These are phyloP conservation scores for Rhodotorula kratochvilovae DNA, from an alignment of 768 basidiomycete species.

Conservation along the genomic window DNA sequence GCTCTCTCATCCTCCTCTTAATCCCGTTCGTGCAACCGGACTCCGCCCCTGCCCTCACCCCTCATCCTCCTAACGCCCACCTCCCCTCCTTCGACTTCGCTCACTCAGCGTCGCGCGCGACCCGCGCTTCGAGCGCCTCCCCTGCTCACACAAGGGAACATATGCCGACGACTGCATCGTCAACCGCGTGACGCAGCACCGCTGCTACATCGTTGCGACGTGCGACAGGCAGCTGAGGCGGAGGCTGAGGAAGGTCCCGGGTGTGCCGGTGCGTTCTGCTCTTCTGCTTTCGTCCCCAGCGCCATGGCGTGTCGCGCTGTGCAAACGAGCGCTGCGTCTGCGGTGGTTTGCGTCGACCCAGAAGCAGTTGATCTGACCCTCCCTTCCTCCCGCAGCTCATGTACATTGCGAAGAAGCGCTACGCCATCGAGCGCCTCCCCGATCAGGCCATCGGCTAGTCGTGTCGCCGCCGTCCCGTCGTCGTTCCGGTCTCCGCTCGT, in stretches of 20 bases:
- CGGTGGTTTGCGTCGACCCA: neutral
- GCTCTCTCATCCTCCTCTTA: slow-evolving; percentile 4
- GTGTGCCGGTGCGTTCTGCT: slow-evolving; percentile 35
- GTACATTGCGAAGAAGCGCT: slow-evolving; percentile 89
- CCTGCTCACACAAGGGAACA: slow-evolving; percentile 89
- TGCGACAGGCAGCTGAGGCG: slow-evolving; percentile 92
- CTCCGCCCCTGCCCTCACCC: no score
- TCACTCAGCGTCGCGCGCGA: slow-evolving; percentile 79
- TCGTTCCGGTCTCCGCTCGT: no score
- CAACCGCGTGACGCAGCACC: slow-evolving; percentile 87
- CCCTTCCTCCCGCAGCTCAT: slow-evolving; percentile 60
- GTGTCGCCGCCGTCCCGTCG: no score
- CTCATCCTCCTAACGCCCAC: neutral
- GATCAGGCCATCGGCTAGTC: slow-evolving; percentile 60
- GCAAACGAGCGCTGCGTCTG: no score
- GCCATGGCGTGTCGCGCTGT: no score
- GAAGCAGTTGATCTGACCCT: neutral
- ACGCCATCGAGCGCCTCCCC: slow-evolving; percentile 90
- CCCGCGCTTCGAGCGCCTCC: slow-evolving; percentile 88
- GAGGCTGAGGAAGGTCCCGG: slow-evolving; percentile 73
- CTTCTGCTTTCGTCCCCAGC: no score
- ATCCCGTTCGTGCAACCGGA: no score
- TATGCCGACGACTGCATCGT: slow-evolving; percentile 99
- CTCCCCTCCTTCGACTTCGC: neutral
- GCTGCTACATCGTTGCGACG: slow-evolving; percentile 95